These are phyloP conservation scores for Claviceps sp. DNA, from an alignment of 2,329 filamentous ascomycete genomes.

Conservation along the genomic window DNA sequence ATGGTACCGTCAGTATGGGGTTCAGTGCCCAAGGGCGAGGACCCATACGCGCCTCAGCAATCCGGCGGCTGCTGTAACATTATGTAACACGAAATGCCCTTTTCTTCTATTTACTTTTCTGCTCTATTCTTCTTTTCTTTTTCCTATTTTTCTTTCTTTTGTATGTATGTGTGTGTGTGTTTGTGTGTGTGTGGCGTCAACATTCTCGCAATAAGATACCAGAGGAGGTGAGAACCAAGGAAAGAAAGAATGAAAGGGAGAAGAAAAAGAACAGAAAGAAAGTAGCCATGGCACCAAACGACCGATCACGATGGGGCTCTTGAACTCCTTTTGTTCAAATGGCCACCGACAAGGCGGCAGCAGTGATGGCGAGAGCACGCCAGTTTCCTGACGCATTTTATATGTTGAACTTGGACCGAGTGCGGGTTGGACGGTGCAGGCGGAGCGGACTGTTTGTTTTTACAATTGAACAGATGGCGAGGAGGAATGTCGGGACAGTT, in stretches of 20 bases:
- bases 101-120: background rate
- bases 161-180: background rate
- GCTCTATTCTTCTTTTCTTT: background rate
- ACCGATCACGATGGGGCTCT: slow-evolving; percentile 3
- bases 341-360: background rate
- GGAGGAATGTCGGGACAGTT: background rate
- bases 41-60: slow-evolving; percentile 96
- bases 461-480: background rate
- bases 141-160: background rate
- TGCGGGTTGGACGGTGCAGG: background rate
- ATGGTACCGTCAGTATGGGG: slow-evolving; percentile 99
- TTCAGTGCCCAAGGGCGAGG: slow-evolving; percentile 82
- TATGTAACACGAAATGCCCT: slow-evolving; percentile 48
- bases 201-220: slow-evolving; percentile 3
- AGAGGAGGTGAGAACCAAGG: background rate
- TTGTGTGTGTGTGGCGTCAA: background rate
- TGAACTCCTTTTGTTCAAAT: background rate
- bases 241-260: background rate
- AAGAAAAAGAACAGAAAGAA: background rate
- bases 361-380: background rate
- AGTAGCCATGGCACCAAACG: slow-evolving; percentile 3
- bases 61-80: slow-evolving; percentile 85
- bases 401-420: slow-evolving; percentile 1
- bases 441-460: background rate
- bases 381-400: slow-evolving; percentile 2